Conservation (phyloP, 2,329 filamentous ascomycete species). For the Xylaria sp. region DNA sequence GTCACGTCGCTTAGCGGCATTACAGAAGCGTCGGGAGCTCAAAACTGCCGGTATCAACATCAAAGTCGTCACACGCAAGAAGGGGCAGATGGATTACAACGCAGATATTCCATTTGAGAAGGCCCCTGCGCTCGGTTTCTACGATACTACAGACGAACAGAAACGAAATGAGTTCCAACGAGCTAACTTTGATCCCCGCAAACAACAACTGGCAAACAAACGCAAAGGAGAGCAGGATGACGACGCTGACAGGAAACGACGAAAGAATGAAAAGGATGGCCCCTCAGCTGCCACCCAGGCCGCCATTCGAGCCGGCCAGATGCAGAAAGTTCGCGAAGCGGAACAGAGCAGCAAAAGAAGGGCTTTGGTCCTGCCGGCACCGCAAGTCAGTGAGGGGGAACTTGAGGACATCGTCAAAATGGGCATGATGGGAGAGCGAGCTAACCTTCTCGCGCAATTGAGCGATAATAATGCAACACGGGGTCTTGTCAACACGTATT, state of each 20-base stretch:
- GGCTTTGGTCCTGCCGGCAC: slow-evolving; percentile 79
- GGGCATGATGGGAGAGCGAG: slow-evolving; percentile 90
- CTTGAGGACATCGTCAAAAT: slow-evolving; percentile 98
- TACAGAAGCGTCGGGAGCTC: slow-evolving; percentile 94
- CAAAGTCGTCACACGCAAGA: slow-evolving; percentile 88
- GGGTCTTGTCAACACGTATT: slow-evolving; percentile 86
- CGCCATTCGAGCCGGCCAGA: slow-evolving; percentile 89
- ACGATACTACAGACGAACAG: slow-evolving; percentile 87
- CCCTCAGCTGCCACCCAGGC: slow-evolving; percentile 82
- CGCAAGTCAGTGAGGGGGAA: slow-evolving; percentile 91
- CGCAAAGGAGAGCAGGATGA: slow-evolving; percentile 92
- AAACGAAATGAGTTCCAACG: slow-evolving; percentile 81
- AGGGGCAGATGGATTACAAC: slow-evolving; percentile 99
- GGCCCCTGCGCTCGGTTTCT: slow-evolving; percentile 85
- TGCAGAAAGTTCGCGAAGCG: slow-evolving; percentile 93
- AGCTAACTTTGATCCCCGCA: slow-evolving; percentile 87
- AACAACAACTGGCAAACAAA: slow-evolving; percentile 89
- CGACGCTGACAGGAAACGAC: slow-evolving; percentile 78
- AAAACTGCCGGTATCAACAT: slow-evolving; percentile 99
- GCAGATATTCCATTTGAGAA: slow-evolving; percentile 98
- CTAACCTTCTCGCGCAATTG: slow-evolving; percentile 73
- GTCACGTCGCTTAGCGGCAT: slow-evolving; percentile 82
- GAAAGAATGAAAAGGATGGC: slow-evolving; percentile 85
- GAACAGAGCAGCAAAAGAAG: slow-evolving; percentile 95
- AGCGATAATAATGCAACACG: slow-evolving; percentile 86